phyloP scores from a whole-genome alignment of 306 rosid species.

The Quercus suber region DNA sequence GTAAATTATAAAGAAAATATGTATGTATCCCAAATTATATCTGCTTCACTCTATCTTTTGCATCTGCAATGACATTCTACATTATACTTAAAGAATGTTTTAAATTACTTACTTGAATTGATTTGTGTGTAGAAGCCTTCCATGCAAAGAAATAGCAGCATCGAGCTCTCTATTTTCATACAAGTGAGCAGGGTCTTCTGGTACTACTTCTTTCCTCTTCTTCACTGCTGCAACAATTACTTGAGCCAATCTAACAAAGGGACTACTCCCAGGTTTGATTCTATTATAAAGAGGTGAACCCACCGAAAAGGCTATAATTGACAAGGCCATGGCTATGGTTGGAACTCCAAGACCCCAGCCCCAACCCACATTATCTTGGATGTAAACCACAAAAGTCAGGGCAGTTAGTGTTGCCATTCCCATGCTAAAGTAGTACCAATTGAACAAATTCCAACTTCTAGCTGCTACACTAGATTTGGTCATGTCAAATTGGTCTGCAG shows the following conservation, averaged over 20 bases:
- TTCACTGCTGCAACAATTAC: constrained; percentile 56
- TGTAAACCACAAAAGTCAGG: no score
- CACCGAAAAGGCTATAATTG: constrained; percentile 49
- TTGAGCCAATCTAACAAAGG: constrained; percentile 63
- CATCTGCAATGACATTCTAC: not conserved
- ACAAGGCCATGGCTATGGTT: constrained; percentile 40
- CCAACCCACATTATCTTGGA: no score
- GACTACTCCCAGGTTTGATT: constrained; percentile 62
- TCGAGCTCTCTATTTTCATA: constrained; percentile 60
- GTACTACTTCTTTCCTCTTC: constrained; percentile 47
- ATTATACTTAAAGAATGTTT: no score
- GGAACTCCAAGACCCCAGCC: no score
- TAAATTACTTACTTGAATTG: constrained; percentile 47
- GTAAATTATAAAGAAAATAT: no score
- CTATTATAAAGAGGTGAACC: constrained; percentile 62
- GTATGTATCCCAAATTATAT: no score
- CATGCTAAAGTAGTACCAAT: no score
- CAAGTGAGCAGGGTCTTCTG: constrained; percentile 35
- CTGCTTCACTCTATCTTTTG: no score
- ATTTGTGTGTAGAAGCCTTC: constrained; percentile 56
- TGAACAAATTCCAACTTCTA: no score
- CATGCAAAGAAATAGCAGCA: constrained; percentile 50
- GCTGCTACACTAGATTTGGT: no score
- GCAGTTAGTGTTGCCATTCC: no score
- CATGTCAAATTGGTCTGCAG: no score